Percentiles rank a stretch among this genome's conserved stretches.
Evolutionary conservation across 768 basidiomycete genomes (phyloP).

Genomic region (Cystobasidium tubakii): DNA sequence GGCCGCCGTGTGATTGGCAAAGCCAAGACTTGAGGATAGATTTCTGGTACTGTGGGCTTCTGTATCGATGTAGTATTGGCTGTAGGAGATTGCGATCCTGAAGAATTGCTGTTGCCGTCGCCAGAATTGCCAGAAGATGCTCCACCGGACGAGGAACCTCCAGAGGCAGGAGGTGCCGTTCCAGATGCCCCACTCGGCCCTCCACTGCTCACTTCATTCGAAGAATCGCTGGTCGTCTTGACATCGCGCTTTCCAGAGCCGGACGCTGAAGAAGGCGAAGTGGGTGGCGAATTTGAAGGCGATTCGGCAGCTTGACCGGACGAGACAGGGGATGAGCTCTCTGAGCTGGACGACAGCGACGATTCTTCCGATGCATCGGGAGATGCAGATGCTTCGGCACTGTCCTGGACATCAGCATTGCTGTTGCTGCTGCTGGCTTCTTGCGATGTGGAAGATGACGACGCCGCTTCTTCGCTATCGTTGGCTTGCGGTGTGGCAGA

Average conservation of each 20-base stretch:
- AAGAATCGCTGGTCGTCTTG: neutral
- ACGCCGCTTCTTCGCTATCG: neutral
- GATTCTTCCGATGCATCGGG: neutral
- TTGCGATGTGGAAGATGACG: constrained; percentile 15
- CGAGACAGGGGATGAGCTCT: neutral
- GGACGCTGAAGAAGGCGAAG: neutral
- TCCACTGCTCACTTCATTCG: neutral
- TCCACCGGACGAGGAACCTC: constrained; percentile 11
- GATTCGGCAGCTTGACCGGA: constrained; percentile 1
- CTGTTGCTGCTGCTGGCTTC: neutral
- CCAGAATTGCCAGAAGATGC: constrained; percentile 14
- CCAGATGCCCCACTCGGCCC: neutral
- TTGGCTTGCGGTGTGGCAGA: neutral
- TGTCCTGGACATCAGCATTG: neutral
- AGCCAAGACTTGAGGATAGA: constrained; percentile 88
- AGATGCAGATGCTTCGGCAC: neutral
- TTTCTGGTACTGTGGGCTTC: constrained; percentile 60
- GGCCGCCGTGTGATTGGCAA: constrained; percentile 91
- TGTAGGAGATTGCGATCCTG: constrained; percentile 6
- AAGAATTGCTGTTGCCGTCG: constrained; percentile 17
- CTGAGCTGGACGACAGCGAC: neutral
- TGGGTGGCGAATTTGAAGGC: constrained; percentile 12
- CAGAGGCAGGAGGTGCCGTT: neutral
- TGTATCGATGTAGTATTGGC: constrained; percentile 20
- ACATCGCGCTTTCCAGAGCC: neutral